phyloP scores from a whole-genome alignment of 2,329 filamentous ascomycete species.

The Stagonosporopsis chrysanthemi region DNA sequence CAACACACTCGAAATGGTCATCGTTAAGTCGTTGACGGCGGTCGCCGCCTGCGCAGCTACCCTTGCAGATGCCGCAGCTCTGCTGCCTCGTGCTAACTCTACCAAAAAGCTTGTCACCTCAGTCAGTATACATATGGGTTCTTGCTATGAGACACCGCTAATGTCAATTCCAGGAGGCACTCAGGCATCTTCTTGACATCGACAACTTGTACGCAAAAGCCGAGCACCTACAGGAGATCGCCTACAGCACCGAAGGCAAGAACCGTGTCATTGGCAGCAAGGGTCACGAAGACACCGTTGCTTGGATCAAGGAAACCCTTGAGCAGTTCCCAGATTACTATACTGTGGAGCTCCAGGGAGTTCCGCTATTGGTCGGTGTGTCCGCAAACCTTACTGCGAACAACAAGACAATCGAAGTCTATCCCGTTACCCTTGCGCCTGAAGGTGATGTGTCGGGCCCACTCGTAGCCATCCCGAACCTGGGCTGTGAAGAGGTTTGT shows the following conservation, averaged over 20 bases:
- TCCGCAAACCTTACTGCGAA: constrained; percentile 41
- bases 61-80: constrained; percentile 29
- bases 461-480: constrained; percentile 43
- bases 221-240: constrained; percentile 47
- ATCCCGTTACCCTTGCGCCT: constrained; percentile 40
- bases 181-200: constrained; percentile 35
- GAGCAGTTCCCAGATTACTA: constrained; percentile 48
- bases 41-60: constrained; percentile 31
- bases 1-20: constrained; percentile 19
- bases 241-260: constrained; percentile 49
- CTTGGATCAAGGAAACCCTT: constrained; percentile 46
- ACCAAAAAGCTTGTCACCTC: constrained; percentile 27
- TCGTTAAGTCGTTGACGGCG: constrained; percentile 35
- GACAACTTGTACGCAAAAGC: constrained; percentile 41
- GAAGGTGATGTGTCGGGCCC: constrained; percentile 41
- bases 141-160: too few species aligned
- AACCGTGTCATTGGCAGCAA: constrained; percentile 52
- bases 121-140: not conserved
- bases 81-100: constrained; percentile 31
- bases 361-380: constrained; percentile 32
- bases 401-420: constrained; percentile 37
- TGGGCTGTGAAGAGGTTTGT: constrained; percentile 46
- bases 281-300: constrained; percentile 51
- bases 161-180: constrained; percentile 15
- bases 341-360: constrained; percentile 43